These are phyloP conservation scores for Brasenia schreberi DNA, from an alignment of 164 flowering plant species.

Conservation along the genomic window DNA sequence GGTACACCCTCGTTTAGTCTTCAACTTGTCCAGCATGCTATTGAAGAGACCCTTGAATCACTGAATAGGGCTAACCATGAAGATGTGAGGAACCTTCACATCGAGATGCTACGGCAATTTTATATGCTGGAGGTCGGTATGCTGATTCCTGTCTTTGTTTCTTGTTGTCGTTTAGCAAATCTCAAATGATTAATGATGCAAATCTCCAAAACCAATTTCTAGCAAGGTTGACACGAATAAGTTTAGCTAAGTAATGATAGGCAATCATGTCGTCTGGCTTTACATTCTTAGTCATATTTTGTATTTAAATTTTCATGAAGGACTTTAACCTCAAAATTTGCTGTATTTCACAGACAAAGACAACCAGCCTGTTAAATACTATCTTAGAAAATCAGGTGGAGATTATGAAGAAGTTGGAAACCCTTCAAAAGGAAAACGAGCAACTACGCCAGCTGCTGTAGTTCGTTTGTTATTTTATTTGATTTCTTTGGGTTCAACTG, in stretches of 20 bases:
- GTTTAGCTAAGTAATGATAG: neutral
- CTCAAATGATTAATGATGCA: neutral
- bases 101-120: slow-evolving; percentile 82
- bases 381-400: slow-evolving; percentile 65
- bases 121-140: slow-evolving; percentile 50
- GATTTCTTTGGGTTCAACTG: slow-evolving; percentile 1
- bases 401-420: slow-evolving; percentile 66
- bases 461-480: neutral
- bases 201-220: neutral
- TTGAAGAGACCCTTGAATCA: slow-evolving; percentile 67
- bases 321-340: neutral
- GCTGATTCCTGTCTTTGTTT: neutral
- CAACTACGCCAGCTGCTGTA: slow-evolving; percentile 59
- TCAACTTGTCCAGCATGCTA: slow-evolving; percentile 78
- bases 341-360: slow-evolving; percentile 45
- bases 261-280: too few species aligned
- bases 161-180: neutral
- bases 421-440: slow-evolving; percentile 67
- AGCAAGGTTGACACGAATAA: neutral
- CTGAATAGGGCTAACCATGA: slow-evolving; percentile 80
- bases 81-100: slow-evolving; percentile 87
- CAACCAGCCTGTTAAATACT: slow-evolving; percentile 32
- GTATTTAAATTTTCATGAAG: neutral
- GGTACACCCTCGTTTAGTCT: slow-evolving; percentile 59
- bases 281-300: neutral